Evolutionary conservation across 2,329 filamentous ascomycete genomes (phyloP).

Genomic region (Rutstroemia sp.): DNA sequence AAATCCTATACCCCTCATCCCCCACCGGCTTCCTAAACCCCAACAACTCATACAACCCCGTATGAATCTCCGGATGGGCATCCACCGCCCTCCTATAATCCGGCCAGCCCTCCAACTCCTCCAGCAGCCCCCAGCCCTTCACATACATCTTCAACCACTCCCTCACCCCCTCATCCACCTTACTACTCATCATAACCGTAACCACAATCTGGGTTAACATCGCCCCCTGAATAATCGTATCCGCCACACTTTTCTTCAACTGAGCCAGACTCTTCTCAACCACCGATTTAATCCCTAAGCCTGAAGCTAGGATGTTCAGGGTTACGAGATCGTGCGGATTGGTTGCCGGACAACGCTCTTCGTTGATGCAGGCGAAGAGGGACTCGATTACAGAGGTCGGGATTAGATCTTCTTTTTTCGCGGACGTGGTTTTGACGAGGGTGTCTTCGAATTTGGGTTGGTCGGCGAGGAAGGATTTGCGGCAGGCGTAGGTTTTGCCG

Average conservation of each 20-base stretch:
- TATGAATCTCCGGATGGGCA: slow-evolving; percentile 11
- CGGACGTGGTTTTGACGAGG: slow-evolving; percentile 20
- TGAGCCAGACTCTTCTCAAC: slow-evolving; percentile 14
- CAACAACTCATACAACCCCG: slow-evolving; percentile 12
- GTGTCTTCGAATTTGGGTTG: slow-evolving; percentile 22
- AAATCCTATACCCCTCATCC: slow-evolving; percentile 12
- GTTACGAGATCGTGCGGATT: slow-evolving; percentile 22
- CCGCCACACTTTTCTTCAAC: slow-evolving; percentile 14
- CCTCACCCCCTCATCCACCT: slow-evolving; percentile 19
- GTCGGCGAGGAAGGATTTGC: slow-evolving; percentile 21
- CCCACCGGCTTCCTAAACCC: slow-evolving; percentile 9
- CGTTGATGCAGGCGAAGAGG: slow-evolving; percentile 24
- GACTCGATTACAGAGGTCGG: slow-evolving; percentile 18
- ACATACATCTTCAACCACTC: slow-evolving; percentile 20
- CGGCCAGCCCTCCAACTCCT: background rate
- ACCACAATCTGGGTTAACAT: slow-evolving; percentile 14
- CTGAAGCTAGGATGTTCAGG: slow-evolving; percentile 19
- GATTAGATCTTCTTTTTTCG: slow-evolving; percentile 21
- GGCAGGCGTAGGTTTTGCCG: slow-evolving; percentile 19
- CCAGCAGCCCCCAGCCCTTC: background rate
- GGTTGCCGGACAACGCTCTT: slow-evolving; percentile 13
- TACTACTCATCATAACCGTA: slow-evolving; percentile 15
- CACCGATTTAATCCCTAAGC: slow-evolving; percentile 15
- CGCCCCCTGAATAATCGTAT: background rate
- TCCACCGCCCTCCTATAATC: background rate